Percentiles rank a stretch among this genome's conserved stretches.
phyloP scores from a whole-genome alignment of 176 grass and related monocot genomes.

The maize (Zea mays) region DNA sequence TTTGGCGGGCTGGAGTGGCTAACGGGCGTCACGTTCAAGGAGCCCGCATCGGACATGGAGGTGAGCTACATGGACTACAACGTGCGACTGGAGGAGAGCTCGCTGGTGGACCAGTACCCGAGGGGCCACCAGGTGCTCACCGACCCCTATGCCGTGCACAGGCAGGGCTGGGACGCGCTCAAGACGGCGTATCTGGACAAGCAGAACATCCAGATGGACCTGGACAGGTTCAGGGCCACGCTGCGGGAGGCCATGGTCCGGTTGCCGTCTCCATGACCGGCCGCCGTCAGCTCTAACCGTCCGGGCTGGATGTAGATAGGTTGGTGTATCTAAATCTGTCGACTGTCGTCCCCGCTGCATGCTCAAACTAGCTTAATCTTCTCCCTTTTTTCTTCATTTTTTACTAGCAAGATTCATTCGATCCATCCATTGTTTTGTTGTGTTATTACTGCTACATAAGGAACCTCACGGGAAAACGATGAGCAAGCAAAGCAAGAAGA shows the following conservation, averaged over 20 bases:
- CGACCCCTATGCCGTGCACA: conserved; percentile 72
- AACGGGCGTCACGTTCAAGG: conserved; percentile 65
- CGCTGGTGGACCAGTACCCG: conserved; percentile 78
- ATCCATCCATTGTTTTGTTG: no score
- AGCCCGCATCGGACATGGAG: conserved; percentile 75
- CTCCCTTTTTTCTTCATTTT: background rate
- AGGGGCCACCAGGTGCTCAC: conserved; percentile 72
- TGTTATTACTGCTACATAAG: conserved; percentile 37
- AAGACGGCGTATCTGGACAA: conserved; percentile 82
- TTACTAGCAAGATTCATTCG: conserved; percentile 46
- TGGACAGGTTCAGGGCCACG: conserved; percentile 51
- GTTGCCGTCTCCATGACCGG: conserved; percentile 26
- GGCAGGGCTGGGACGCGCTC: conserved; percentile 78
- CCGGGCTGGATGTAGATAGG: conserved; percentile 30
- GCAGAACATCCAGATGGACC: conserved; percentile 73
- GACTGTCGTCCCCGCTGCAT: conserved; percentile 40
- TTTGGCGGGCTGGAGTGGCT: conserved; percentile 86
- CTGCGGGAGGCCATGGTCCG: conserved; percentile 53
- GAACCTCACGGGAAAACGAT: conserved; percentile 33
- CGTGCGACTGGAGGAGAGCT: conserved; percentile 74
- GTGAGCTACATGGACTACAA: conserved; percentile 88
- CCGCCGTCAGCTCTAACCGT: background rate
- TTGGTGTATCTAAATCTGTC: conserved; percentile 57
- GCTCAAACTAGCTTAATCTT: conserved; percentile 18
- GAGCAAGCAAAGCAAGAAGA: conserved; percentile 38